Conservation (phyloP, 768 basidiomycete species). For the Xerocomellus chrysenteron region DNA sequence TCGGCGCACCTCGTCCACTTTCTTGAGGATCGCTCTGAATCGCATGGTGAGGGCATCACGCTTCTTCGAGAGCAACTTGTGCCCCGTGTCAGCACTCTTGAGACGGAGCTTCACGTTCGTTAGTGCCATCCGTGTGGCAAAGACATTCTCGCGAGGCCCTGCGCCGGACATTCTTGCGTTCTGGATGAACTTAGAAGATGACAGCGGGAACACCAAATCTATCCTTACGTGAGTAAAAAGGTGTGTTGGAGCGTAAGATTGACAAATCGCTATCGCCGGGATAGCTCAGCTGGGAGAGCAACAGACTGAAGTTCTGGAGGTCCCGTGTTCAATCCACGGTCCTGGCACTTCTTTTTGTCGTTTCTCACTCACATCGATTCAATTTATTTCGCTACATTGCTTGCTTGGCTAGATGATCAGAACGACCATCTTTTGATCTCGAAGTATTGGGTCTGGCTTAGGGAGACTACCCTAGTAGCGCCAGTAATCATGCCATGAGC, state of each 20-base stretch:
- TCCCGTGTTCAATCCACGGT: constrained; percentile 81
- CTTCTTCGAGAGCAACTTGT: constrained; percentile 95
- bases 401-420: no score
- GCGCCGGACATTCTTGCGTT: constrained; percentile 74
- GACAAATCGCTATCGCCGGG: constrained; percentile 37
- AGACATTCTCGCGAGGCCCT: constrained; percentile 88
- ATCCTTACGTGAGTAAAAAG: not conserved
- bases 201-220: not conserved
- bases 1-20: constrained; percentile 89
- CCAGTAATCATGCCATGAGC: not conserved
- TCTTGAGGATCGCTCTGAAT: constrained; percentile 90
- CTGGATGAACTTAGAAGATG: not conserved
- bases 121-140: constrained; percentile 96
- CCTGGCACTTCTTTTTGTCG: constrained; percentile 48
- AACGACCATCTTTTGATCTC: no score
- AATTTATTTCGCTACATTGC: no score
- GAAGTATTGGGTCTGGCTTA: no score
- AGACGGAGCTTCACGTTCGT: constrained; percentile 88
- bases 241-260: not conserved
- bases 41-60: constrained; percentile 93
- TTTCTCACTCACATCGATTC: not conserved
- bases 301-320: constrained; percentile 77
- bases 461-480: no score
- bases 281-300: constrained; percentile 78
- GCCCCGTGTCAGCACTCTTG: constrained; percentile 92